Conservation (phyloP, 345 rosid species). For the Camelina neglecta region DNA sequence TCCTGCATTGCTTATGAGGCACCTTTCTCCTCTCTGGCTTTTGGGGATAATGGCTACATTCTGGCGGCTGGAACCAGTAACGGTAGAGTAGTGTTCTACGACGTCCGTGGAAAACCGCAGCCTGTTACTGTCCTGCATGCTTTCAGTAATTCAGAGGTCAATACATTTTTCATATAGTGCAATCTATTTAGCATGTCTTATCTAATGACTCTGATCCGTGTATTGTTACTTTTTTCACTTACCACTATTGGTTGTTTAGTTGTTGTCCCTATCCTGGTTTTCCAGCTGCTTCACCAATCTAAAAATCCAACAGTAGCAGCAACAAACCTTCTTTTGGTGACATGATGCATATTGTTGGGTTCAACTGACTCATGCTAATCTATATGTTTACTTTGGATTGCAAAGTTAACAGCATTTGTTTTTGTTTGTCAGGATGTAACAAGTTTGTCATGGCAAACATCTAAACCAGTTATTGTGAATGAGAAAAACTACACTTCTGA, state of each 20-base stretch:
- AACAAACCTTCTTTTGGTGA: conserved; percentile 1
- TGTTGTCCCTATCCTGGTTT: conserved; percentile 4
- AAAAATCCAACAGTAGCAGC: conserved; percentile 11
- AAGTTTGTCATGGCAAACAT: conserved; percentile 98
- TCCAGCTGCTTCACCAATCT: conserved; percentile 11
- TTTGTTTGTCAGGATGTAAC: conserved; percentile 73
- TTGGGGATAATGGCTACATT: conserved; percentile 89
- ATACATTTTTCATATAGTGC: conserved; percentile 29
- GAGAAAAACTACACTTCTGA: conserved; percentile 80
- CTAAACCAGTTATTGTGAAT: conserved; percentile 80
- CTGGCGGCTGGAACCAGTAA: conserved; percentile 94
- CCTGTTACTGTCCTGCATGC: conserved; percentile 94
- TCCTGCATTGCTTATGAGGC: conserved; percentile 81
- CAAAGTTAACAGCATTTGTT: conserved; percentile 18
- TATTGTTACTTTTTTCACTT: conserved; percentile 11
- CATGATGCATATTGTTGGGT: background rate
- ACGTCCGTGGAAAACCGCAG: conserved; percentile 90
- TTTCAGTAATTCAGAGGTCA: conserved; percentile 86
- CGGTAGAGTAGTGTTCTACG: conserved; percentile 92
- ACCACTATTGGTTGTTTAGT: conserved; percentile 9
- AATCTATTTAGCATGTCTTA: conserved; percentile 3
- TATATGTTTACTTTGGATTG: conserved; percentile 2
- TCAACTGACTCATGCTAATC: conserved; percentile 2
- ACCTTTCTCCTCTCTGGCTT: conserved; percentile 97
- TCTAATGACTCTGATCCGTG: conserved; percentile 6